phyloP scores from a whole-genome alignment of 2,329 filamentous ascomycete genomes.

The Nannizzia gypsea region DNA sequence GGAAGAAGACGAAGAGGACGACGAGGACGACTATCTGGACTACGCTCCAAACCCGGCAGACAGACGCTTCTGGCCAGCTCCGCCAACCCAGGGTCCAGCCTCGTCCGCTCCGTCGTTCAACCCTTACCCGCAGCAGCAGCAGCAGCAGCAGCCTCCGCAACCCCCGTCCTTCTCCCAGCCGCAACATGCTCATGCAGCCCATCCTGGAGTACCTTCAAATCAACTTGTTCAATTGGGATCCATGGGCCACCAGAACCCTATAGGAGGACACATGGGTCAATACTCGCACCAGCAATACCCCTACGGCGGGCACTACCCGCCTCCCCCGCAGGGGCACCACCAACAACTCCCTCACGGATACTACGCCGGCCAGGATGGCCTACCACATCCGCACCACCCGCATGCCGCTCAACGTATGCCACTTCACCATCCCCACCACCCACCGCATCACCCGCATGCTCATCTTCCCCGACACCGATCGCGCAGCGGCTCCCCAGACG shows the following conservation, averaged over 20 bases:
- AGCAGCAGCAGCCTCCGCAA: conserved; percentile 17
- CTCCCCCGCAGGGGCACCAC: conserved; percentile 6
- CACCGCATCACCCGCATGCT: conserved; percentile 3
- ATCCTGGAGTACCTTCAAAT: conserved; percentile 17
- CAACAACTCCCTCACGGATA: conserved; percentile 9
- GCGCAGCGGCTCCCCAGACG: conserved; percentile 16
- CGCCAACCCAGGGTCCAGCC: conserved; percentile 25
- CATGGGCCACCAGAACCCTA: conserved; percentile 9
- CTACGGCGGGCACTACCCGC: conserved; percentile 12
- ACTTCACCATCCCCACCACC: conserved; percentile 8
- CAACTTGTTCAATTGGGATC: conserved; percentile 15
- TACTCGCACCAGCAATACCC: conserved; percentile 9
- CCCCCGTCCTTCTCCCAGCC: conserved; percentile 10
- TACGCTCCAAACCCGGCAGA: conserved; percentile 32
- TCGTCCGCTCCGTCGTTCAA: conserved; percentile 32
- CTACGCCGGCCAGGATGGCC: conserved; percentile 10
- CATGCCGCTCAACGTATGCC: conserved; percentile 7
- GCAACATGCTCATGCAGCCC: conserved; percentile 16
- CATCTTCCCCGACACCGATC: conserved; percentile 10
- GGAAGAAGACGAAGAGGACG: conserved; percentile 22
- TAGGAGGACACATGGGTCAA: conserved; percentile 8
- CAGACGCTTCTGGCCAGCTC: conserved; percentile 23
- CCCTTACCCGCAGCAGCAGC: conserved; percentile 24
- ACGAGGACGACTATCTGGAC: conserved; percentile 47
- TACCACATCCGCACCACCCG: conserved; percentile 5